These are phyloP conservation scores for Euphrasia confusa DNA, from an alignment of 257 asterid species.

Conservation along the genomic window DNA sequence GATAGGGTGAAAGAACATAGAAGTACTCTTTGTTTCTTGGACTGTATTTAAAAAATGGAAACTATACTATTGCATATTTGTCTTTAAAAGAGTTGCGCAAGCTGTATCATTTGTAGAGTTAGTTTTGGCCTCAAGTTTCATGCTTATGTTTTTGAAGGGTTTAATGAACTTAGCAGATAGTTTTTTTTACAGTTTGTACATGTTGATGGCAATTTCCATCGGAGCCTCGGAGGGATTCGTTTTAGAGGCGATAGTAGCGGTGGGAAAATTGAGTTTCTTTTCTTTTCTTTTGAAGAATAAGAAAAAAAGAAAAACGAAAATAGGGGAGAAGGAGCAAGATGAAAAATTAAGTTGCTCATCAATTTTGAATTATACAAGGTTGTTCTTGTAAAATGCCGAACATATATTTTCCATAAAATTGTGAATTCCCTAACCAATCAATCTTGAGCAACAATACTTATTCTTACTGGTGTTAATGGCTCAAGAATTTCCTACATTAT, in stretches of 20 bases:
- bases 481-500: neutral
- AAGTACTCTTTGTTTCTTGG: neutral
- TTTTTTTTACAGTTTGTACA: neutral
- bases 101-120: neutral
- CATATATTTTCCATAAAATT: neutral
- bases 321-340: too few species aligned
- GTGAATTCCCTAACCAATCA: neutral
- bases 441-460: slow-evolving; percentile 1
- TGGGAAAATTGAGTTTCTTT: too few species aligned
- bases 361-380: neutral
- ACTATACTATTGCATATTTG: too few species aligned
- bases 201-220: neutral
- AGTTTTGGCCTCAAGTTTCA: neutral
- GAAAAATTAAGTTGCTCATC: too few species aligned
- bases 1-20: neutral
- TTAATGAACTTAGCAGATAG: neutral
- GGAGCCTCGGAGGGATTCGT: neutral
- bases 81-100: too few species aligned
- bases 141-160: neutral
- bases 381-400: neutral
- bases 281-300: too few species aligned
- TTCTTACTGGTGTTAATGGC: slow-evolving; percentile 12
- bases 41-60: neutral
- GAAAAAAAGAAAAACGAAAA: too few species aligned
- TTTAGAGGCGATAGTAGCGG: too few species aligned